These are phyloP conservation scores for Eucalyptus camaldulensis DNA, from an alignment of 345 rosid genomes.

Conservation along the genomic window DNA sequence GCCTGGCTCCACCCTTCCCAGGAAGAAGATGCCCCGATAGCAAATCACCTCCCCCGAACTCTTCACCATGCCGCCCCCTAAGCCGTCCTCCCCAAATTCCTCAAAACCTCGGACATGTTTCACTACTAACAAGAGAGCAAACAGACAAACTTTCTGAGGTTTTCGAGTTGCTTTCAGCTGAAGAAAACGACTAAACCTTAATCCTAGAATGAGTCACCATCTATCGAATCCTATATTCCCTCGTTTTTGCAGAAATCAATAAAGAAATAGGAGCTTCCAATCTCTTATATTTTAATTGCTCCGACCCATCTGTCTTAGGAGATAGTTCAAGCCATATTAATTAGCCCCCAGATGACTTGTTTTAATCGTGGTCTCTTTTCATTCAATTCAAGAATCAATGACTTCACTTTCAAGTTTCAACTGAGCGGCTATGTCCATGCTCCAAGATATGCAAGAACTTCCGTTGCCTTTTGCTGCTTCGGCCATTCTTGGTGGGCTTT, in stretches of 20 bases:
- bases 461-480: neutral
- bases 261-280: neutral
- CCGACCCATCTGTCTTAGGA: neutral
- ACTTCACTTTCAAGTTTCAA: neutral
- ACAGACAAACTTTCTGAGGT: neutral
- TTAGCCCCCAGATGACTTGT: neutral
- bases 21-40: neutral
- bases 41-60: neutral
- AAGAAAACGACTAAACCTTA: neutral
- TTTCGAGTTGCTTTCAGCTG: neutral
- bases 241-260: neutral
- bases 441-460: neutral
- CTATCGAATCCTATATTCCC: neutral
- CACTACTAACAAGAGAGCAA: neutral
- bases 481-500: neutral
- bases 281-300: neutral
- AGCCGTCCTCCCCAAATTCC: neutral
- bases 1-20: neutral
- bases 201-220: neutral
- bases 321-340: neutral
- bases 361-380: neutral
- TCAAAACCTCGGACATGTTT: neutral
- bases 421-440: neutral
- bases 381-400: neutral
- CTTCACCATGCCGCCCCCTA: neutral